These are phyloP conservation scores for Arthrobotrys sinensis DNA, from an alignment of 2,329 filamentous ascomycete species.

Conservation along the genomic window DNA sequence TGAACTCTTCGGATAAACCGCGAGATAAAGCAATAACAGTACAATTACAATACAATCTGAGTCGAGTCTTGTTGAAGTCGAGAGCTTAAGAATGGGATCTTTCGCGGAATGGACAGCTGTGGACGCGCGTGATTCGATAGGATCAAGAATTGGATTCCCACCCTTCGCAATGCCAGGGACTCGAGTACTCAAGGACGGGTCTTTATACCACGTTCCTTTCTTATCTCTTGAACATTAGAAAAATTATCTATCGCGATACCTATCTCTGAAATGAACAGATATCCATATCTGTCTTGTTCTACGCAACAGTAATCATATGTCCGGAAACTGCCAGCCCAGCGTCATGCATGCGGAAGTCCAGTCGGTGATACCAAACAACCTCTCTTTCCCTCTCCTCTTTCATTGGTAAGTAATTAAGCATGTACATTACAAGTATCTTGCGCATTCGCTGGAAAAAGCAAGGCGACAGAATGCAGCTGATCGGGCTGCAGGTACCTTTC, in stretches of 20 bases:
- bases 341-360: slow-evolving; percentile 42
- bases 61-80: slow-evolving; percentile 9
- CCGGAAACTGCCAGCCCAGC: slow-evolving; percentile 26
- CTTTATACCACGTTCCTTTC: slow-evolving; percentile 32
- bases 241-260: slow-evolving; percentile 3
- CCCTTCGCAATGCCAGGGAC: not conserved
- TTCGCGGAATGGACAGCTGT: slow-evolving; percentile 20
- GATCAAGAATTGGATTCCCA: not conserved
- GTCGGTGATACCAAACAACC: slow-evolving; percentile 38
- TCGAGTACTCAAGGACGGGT: not conserved
- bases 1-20: slow-evolving; percentile 60
- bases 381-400: not conserved
- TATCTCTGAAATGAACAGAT: not conserved
- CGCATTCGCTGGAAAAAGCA: slow-evolving; percentile 6
- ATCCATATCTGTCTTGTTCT: slow-evolving; percentile 4
- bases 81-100: slow-evolving; percentile 1
- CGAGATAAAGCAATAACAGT: slow-evolving; percentile 50
- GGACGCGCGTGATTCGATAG: slow-evolving; percentile 40
- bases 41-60: not conserved
- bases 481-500: slow-evolving; percentile 54
- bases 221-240: slow-evolving; percentile 12
- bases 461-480: slow-evolving; percentile 46
- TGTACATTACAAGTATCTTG: no score
- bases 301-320: not conserved
- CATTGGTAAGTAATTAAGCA: not conserved